Evolutionary conservation across 768 basidiomycete species (phyloP).

Genomic region (Termitomyces sp.): DNA sequence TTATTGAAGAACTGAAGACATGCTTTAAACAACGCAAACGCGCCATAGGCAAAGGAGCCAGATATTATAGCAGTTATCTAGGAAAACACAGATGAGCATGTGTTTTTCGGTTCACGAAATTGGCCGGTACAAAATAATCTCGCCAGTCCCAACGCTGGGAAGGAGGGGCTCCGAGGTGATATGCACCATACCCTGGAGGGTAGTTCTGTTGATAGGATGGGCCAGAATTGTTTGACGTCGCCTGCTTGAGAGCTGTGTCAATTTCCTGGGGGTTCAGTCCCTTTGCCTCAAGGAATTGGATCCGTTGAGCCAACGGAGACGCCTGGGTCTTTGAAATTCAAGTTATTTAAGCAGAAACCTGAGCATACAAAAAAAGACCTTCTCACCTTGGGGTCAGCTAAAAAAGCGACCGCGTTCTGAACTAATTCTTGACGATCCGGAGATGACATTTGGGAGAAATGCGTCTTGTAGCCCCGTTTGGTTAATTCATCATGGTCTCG

Average conservation of each 20-base stretch:
- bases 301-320: slow-evolving; percentile 77
- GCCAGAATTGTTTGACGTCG: slow-evolving; percentile 29
- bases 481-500: slow-evolving; percentile 18
- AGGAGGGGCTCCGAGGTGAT: slow-evolving; percentile 34
- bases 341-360: slow-evolving; percentile 9
- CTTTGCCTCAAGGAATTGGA: slow-evolving; percentile 95
- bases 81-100: slow-evolving; percentile 19
- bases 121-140: slow-evolving; percentile 83
- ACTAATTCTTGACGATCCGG: slow-evolving; percentile 72
- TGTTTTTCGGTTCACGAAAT: slow-evolving; percentile 14
- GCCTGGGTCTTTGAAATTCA: slow-evolving; percentile 55
- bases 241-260: slow-evolving; percentile 75
- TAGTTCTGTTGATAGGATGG: slow-evolving; percentile 28
- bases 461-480: slow-evolving; percentile 17
- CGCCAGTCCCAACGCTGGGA: slow-evolving; percentile 84
- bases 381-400: slow-evolving; percentile 76
- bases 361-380: neutral
- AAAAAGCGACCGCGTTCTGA: slow-evolving; percentile 79
- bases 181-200: slow-evolving; percentile 39
- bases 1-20: slow-evolving; percentile 12
- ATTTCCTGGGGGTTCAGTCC: slow-evolving; percentile 84
- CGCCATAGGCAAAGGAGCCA: slow-evolving; percentile 79
- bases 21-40: slow-evolving; percentile 77
- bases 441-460: slow-evolving; percentile 22
- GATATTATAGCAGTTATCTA: slow-evolving; percentile 94